These are phyloP conservation scores for Scytalidium lignicola DNA, from an alignment of 2,329 filamentous ascomycete genomes.

Conservation along the genomic window DNA sequence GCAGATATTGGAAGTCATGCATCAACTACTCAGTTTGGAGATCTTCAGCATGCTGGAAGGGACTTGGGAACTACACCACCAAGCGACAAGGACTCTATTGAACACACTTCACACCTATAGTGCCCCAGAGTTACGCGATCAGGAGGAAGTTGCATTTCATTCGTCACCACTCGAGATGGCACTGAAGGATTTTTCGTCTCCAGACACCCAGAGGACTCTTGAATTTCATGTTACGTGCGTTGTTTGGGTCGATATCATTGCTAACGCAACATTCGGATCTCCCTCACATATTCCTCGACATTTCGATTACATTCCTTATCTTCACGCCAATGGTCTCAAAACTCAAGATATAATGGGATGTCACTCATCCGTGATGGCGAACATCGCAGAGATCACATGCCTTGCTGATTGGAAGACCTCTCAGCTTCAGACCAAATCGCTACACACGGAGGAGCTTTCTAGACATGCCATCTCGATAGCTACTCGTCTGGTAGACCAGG, in stretches of 20 bases:
- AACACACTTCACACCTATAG: not conserved
- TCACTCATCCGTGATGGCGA: constrained; percentile 8
- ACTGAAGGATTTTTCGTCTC: too few species aligned
- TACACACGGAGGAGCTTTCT: too few species aligned
- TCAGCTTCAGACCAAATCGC: not conserved
- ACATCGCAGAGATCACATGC: constrained; percentile 4
- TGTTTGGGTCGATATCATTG: constrained; percentile 8
- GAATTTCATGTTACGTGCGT: constrained; percentile 7
- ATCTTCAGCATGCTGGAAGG: constrained; percentile 5
- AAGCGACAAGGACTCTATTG: constrained; percentile 6
- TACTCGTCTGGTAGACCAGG: too few species aligned
- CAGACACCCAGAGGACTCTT: not conserved
- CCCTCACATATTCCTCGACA: not conserved
- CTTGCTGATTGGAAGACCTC: constrained; percentile 6
- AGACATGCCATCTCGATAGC: too few species aligned
- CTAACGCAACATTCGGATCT: constrained; percentile 2
- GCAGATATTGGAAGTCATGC: constrained; percentile 1
- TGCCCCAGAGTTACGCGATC: not conserved
- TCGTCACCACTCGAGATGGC: too few species aligned
- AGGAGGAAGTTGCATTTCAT: too few species aligned
- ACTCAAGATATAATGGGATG: constrained; percentile 8
- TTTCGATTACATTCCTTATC: constrained; percentile 5
- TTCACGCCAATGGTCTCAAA: constrained; percentile 2
- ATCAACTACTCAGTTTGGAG: constrained; percentile 6
- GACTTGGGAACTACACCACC: constrained; percentile 10